Evolutionary conservation across 495 filamentous ascomycete genomes (phyloP), one percentile per base, ranked within the genome.

Genomic region (Emericellopsis terricola): DNA sequence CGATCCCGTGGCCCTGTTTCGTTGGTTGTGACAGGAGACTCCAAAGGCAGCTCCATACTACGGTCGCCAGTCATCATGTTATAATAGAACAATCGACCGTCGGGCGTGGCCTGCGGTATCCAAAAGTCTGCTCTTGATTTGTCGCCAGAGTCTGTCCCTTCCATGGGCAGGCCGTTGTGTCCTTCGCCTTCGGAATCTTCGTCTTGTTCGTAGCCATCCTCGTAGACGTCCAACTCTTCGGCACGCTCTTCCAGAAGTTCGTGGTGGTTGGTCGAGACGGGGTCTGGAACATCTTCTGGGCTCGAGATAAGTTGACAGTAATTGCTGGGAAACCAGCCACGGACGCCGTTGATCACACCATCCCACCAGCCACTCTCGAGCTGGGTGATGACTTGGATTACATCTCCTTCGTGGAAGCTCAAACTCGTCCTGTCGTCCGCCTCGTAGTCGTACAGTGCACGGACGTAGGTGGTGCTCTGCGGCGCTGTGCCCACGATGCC

Each of bases 281-380:
- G 45, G 29, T 65, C 68, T 27, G 60, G 62, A 17, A 60, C 38
- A 38, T 91, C 81, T 31, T 79, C 73, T 28, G 71, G 65, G 45
- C 75, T 78, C 15, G 73, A 60, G 46, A 94, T 79, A 27, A 89
- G 69, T 35, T 76, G 69, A 57, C 89, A 96, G 57, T 97, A 97
- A 52, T 97, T 97, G 65, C 89, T 96, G 6, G 89, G 89, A 58
- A 97, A 97, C 89, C 89, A 97, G 36, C 89, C 89, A 42, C 89
- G 74, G 38, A 87, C 74, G 29, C 79, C 84, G 40, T 86, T 78
- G 49, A 96, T 87, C 26, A 96, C 81, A 8, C 89, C 89, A 57
- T 97, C 89, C 89, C 89, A 97, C 89, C 89, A 97, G 7, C 89
- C 89, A 41, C 85, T 96, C 46, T 94, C 91, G 28, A 97, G 64